These are phyloP conservation scores for Vitis rupestris DNA, from an alignment of 164 flowering plant genomes.

Conservation along the genomic window DNA sequence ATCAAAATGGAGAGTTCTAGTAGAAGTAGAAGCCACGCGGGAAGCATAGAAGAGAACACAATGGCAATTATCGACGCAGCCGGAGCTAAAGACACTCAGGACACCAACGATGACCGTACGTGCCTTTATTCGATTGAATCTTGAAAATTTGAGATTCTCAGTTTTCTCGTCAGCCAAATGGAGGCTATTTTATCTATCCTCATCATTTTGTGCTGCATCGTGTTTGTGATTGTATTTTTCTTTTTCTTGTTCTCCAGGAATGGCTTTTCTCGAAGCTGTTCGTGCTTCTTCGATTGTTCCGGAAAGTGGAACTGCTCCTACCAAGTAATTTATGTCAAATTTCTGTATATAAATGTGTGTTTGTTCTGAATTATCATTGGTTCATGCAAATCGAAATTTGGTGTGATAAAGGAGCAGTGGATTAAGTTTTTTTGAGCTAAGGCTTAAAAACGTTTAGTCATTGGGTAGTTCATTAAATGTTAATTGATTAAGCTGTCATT, in stretches of 20 bases:
- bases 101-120: slow-evolving; percentile 60
- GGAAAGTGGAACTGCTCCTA: slow-evolving; percentile 49
- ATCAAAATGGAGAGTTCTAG: slow-evolving; percentile 7
- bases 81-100: slow-evolving; percentile 42
- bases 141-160: not conserved
- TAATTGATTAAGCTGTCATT: too few species aligned
- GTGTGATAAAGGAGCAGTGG: too few species aligned
- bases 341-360: not conserved
- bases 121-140: not conserved
- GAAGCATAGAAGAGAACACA: slow-evolving; percentile 67
- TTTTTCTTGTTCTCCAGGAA: slow-evolving; percentile 29
- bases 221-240: not conserved
- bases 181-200: not conserved
- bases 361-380: not conserved
- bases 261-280: slow-evolving; percentile 80
- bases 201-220: too few species aligned
- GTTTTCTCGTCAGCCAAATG: not conserved
- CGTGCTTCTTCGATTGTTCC: slow-evolving; percentile 55
- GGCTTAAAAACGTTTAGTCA: too few species aligned
- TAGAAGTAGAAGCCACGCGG: slow-evolving; percentile 6
- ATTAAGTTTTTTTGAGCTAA: too few species aligned
- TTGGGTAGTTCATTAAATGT: too few species aligned
- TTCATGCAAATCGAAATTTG: not conserved
- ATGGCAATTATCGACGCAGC: slow-evolving; percentile 68
- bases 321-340: slow-evolving; percentile 37